Conservation (phyloP, 129 eudicot genomes). For the Erigeron canadensis region DNA sequence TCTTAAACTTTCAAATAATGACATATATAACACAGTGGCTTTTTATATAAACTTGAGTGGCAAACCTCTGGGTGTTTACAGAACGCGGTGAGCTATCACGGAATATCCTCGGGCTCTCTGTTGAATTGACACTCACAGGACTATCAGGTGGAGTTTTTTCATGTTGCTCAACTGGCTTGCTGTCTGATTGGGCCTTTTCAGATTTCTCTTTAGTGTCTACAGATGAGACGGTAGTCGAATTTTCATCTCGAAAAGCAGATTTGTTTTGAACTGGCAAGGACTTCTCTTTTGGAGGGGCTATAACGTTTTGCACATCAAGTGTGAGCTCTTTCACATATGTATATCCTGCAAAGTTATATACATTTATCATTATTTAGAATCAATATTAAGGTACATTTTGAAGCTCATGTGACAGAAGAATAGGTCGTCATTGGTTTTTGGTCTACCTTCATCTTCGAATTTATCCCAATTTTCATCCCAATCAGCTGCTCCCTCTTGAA, state of each 20-base stretch:
- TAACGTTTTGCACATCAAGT: constrained; percentile 74
- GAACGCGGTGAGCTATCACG: constrained; percentile 67
- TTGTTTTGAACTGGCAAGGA: constrained; percentile 43
- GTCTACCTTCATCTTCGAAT: constrained; percentile 86
- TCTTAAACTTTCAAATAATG: not conserved
- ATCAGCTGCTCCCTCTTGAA: constrained; percentile 79
- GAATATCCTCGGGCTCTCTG: constrained; percentile 49
- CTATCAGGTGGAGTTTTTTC: constrained; percentile 64
- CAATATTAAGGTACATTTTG: not conserved
- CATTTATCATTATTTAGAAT: constrained; percentile 1
- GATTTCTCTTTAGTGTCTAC: constrained; percentile 32
- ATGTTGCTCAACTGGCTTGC: constrained; percentile 30
- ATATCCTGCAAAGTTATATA: constrained; percentile 51
- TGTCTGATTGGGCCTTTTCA: constrained; percentile 33
- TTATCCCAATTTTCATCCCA: constrained; percentile 93
- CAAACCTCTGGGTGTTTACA: constrained; percentile 41
- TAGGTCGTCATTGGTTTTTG: not conserved
- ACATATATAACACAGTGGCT: not conserved
- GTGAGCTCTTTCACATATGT: constrained; percentile 74
- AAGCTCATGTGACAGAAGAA: not conserved
- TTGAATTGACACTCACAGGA: constrained; percentile 49
- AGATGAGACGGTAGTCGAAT: constrained; percentile 31
- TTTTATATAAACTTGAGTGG: not conserved
- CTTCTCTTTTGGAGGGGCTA: constrained; percentile 79
- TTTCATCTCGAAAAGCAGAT: constrained; percentile 31